phyloP scores from a whole-genome alignment of 768 basidiomycete species.

The Boletellus sp. region DNA sequence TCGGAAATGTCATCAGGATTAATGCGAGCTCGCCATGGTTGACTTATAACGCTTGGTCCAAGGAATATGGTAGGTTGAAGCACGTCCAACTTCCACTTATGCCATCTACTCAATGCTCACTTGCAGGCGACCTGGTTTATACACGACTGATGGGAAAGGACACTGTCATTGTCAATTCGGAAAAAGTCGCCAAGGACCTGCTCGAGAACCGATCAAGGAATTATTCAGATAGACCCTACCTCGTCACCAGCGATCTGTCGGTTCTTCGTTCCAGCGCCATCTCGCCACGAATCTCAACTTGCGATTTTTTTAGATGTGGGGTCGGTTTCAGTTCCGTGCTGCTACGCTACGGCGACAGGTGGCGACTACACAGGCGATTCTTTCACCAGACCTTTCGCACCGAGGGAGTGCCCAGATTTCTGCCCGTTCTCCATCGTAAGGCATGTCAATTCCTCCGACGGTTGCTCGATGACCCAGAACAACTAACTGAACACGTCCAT shows the following conservation, averaged over 20 bases:
- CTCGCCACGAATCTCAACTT: neutral
- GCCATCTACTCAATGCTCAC: neutral
- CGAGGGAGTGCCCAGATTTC: conserved; percentile 17
- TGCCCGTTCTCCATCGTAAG: conserved; percentile 26
- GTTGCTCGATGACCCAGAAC: conserved; percentile 32
- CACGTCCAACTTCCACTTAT: too few relatives aligned
- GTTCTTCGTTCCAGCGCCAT: neutral
- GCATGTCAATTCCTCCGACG: conserved; percentile 30
- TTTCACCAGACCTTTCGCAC: conserved; percentile 17
- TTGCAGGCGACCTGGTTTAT: conserved; percentile 5
- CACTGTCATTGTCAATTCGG: conserved; percentile 34
- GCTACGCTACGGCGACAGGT: conserved; percentile 20
- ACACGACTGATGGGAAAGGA: conserved; percentile 1
- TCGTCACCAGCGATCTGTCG: conserved; percentile 6
- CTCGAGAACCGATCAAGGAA: conserved; percentile 37
- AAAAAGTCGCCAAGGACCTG: conserved; percentile 33
- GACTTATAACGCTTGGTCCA: neutral
- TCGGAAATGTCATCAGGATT: neutral
- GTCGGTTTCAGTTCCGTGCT: conserved; percentile 14
- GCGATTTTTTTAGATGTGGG: conserved; percentile 1
- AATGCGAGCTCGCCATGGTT: neutral
- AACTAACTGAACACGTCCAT: conserved; percentile 30
- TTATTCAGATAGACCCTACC: conserved; percentile 29
- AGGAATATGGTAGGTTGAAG: neutral
- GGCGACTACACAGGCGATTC: conserved; percentile 24